Percentiles rank a stretch among this genome's conserved stretches.
These are phyloP conservation scores for Oryza meyeriana DNA, from an alignment of 176 grass and related monocot genomes.

Conservation along the genomic window DNA sequence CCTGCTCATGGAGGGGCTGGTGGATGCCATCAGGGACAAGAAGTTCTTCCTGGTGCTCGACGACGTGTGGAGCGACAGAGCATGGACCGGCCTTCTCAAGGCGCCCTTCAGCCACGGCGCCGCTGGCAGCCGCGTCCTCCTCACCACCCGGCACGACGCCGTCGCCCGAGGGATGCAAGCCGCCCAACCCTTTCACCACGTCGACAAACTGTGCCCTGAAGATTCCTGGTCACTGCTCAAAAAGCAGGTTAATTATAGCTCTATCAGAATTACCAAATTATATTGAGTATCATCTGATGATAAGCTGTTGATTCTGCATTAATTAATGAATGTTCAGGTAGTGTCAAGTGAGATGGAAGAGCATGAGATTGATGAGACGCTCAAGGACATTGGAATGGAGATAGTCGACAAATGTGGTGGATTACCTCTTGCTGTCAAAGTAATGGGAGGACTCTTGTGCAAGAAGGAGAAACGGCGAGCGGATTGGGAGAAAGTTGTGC, in stretches of 20 bases:
- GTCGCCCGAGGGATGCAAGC: background rate
- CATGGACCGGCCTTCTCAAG: background rate
- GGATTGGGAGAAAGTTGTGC: slow-evolving; percentile 27
- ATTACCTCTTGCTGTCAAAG: slow-evolving; percentile 47
- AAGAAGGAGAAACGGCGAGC: background rate
- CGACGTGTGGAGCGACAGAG: background rate
- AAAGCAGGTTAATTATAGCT: background rate
- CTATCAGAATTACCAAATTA: too few relatives aligned
- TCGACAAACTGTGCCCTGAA: background rate
- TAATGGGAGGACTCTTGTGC: slow-evolving; percentile 39
- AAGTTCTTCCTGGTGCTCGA: slow-evolving; percentile 6
- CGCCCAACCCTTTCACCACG: background rate
- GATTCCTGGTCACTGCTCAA: slow-evolving; percentile 21
- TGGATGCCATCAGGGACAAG: background rate
- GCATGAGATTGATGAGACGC: background rate
- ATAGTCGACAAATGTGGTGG: slow-evolving; percentile 46
- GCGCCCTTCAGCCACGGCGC: background rate
- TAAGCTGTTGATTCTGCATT: background rate
- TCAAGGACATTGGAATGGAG: slow-evolving; percentile 22
- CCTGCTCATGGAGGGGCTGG: background rate
- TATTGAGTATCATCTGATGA: too few relatives aligned
- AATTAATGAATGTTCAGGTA: background rate
- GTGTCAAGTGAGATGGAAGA: background rate
- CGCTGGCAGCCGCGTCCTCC: background rate
- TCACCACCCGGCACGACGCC: background rate